Base-by-base conservation (phyloP, 805 yeast genomes). In the Nakazawaea laoshanensis region DNA sequence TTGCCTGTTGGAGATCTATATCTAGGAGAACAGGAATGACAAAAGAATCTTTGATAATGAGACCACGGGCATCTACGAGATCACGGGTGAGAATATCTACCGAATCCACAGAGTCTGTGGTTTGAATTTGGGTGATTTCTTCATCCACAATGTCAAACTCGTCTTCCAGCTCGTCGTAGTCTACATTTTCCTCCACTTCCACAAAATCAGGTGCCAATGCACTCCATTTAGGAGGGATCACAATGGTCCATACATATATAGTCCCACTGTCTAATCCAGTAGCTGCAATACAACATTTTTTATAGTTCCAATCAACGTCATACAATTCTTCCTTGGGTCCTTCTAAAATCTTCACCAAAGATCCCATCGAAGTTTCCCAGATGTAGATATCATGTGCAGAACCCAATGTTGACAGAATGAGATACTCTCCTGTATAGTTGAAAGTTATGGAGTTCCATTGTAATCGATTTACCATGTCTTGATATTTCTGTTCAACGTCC, bases 141-240 rank as follows among this genome's bases (percentile, higher is more conserved):
- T 79, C 87, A 32, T 73, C 81, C 8, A 72, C 70, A 16, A 81
- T 68, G 50, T 88, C 96, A 54, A 88, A 88, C 55, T 88, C 97
- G 50, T 87, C 94, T 53, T 88, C 97, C 39, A 70, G 67, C 49
- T 88, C 97, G 43, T 76, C 74, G 49, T 89, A 88, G 37, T 82
- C 86, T 7, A 84, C 79, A 48, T 87, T 89, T 47, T 87, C 95
- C 49, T 88, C 96, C 27, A 88, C 78, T 53, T 88, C 96, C 30
- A 82, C 94, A 51, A 89, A 88, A 53, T 89, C 97, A 1, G 96
- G 96, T 0, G 96, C 96, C 45, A 88, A 61, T 1, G 96, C 94
- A 53, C 94, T 81, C 97, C 97, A 88, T 56, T 84, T 82, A 46
- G 87, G 96, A 1, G 95, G 94, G 14, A 83, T 73, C 24, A 71